Percentiles rank a stretch among this genome's conserved stretches.
phyloP scores from a whole-genome alignment of 1,284 basidiomycete genomes.

The Leccinum subfulvum region DNA sequence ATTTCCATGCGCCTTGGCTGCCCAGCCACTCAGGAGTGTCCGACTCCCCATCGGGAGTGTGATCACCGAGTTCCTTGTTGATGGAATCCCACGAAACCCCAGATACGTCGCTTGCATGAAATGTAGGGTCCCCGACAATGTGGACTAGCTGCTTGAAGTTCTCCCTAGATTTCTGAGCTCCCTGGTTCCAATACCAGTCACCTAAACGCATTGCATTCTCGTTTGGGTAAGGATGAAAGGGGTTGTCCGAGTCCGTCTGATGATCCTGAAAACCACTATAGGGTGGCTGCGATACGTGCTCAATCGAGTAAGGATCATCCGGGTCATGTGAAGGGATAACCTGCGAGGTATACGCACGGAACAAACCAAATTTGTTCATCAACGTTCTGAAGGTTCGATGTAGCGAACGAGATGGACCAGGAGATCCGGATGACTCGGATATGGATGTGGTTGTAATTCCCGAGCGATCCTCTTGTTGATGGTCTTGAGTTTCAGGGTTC shows the following conservation, averaged over 20 bases:
- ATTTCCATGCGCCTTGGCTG: neutral
- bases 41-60: neutral
- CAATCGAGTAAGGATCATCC: neutral
- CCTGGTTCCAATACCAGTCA: conserved; percentile 2
- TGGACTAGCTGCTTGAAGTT: neutral
- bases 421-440: neutral
- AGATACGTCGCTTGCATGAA: neutral
- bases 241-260: neutral
- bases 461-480: neutral
- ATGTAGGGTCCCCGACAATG: neutral
- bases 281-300: neutral
- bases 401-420: neutral
- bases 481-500: neutral
- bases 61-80: neutral
- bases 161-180: neutral
- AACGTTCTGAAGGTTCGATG: neutral
- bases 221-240: conserved; percentile 12
- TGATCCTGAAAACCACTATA: neutral
- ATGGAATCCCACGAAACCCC: neutral
- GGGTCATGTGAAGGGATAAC: conserved; percentile 1
- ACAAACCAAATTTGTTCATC: conserved; percentile 8
- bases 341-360: neutral
- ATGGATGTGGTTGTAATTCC: neutral
- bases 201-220: neutral
- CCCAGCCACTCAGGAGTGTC: neutral